phyloP scores from a whole-genome alignment of 805 yeast genomes.

The Yamadazyma nakazawae region DNA sequence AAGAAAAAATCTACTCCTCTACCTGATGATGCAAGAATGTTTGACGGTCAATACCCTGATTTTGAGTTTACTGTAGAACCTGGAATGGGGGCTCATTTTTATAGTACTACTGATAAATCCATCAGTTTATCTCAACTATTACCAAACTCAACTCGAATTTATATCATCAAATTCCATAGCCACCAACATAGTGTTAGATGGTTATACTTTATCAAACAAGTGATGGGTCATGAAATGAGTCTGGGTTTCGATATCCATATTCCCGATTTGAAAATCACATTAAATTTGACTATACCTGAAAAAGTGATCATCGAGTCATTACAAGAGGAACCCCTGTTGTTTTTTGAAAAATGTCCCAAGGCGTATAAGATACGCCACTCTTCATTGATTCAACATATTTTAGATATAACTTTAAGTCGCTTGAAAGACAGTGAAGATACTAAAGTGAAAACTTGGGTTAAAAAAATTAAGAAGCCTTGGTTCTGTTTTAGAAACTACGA shows the following conservation, averaged over 20 bases:
- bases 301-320: slow-evolving; percentile 17
- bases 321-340: neutral
- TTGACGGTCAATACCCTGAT: slow-evolving; percentile 20
- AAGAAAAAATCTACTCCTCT: neutral
- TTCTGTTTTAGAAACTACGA: slow-evolving; percentile 66
- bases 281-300: slow-evolving; percentile 49
- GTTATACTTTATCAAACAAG: slow-evolving; percentile 54
- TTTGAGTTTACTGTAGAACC: slow-evolving; percentile 16
- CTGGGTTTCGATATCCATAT: slow-evolving; percentile 34
- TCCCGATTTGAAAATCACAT: slow-evolving; percentile 43
- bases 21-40: neutral
- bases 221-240: slow-evolving; percentile 36
- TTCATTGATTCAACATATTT: slow-evolving; percentile 35
- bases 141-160: slow-evolving; percentile 26
- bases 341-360: neutral
- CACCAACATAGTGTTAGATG: slow-evolving; percentile 56
- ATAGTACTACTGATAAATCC: slow-evolving; percentile 68
- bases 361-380: slow-evolving; percentile 26
- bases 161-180: slow-evolving; percentile 55
- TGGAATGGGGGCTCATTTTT: slow-evolving; percentile 44
- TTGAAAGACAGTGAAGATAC: slow-evolving; percentile 16
- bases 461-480: slow-evolving; percentile 38
- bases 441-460: slow-evolving; percentile 15
- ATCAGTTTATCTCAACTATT: slow-evolving; percentile 43
- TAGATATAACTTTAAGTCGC: slow-evolving; percentile 32